A percentile compares a stretch with the other conserved stretches of the same genome.
Conservation (phyloP, 192 early-diverging fungal species). For the Backusella sp. region DNA sequence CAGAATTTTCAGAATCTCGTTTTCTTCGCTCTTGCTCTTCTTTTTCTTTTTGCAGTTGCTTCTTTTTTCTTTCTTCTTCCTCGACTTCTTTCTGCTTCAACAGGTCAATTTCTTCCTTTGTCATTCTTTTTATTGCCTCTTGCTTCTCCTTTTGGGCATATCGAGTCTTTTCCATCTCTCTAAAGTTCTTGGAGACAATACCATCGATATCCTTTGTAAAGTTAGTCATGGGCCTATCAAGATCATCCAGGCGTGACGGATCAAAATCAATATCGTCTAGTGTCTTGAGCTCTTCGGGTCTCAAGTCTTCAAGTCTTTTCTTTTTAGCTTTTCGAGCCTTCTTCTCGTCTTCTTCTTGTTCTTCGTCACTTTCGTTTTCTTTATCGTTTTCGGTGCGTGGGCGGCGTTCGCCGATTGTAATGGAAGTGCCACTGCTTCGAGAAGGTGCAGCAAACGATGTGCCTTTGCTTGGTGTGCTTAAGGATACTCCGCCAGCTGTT, state of each 20-base stretch:
- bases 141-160: not conserved
- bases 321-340: not conserved
- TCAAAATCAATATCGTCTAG: conserved; percentile 23
- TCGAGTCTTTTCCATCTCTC: conserved; percentile 18
- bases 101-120: not conserved
- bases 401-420: not conserved
- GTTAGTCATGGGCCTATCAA: conserved; percentile 18
- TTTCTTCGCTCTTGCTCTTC: not conserved
- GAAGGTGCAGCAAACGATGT: not conserved
- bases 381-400: not conserved
- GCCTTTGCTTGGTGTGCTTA: not conserved
- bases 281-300: conserved; percentile 13
- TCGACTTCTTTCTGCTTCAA: not conserved
- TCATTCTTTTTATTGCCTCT: not conserved
- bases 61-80: conserved; percentile 11
- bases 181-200: conserved; percentile 30
- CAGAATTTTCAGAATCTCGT: not conserved
- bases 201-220: conserved; percentile 26
- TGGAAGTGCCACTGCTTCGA: not conserved
- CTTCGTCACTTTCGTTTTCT: not conserved
- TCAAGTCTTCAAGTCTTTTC: not conserved
- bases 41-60: conserved; percentile 12
- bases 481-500: not conserved
- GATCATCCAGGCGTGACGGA: not conserved
- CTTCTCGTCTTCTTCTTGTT: not conserved